Evolutionary conservation across 169 alveolate species (phyloP).

Genomic region (Toxoplasma gondii): DNA sequence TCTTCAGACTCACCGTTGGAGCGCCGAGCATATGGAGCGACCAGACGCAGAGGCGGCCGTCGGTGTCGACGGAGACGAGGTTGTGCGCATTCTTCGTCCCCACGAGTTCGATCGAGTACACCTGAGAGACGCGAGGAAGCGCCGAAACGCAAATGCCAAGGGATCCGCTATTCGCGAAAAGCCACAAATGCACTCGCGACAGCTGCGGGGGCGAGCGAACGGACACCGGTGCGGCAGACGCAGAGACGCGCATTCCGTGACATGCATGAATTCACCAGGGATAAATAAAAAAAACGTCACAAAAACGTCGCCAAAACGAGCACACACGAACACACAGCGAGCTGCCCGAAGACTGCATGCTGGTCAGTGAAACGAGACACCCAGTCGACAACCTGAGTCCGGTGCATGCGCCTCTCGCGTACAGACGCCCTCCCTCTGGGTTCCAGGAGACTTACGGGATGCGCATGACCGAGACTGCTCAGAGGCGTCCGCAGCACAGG

Average conservation of each 20-base stretch:
- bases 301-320: no score
- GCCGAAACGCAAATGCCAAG: background rate
- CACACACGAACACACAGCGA: no score
- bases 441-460: slow-evolving; percentile 79
- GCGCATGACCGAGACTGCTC: slow-evolving; percentile 85
- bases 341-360: no score
- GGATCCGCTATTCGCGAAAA: background rate
- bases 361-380: no score
- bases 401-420: no score
- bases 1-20: slow-evolving; percentile 78
- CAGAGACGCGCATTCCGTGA: no score
- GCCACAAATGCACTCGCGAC: background rate
- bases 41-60: slow-evolving; percentile 93
- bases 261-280: no score
- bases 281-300: no score
- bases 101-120: slow-evolving; percentile 85
- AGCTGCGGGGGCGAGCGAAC: background rate
- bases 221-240: no score
- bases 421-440: no score
- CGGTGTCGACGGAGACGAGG: slow-evolving; percentile 86
- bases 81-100: slow-evolving; percentile 92
- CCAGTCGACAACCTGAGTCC: no score
- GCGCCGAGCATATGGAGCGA: slow-evolving; percentile 83
- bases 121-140: slow-evolving; percentile 33
- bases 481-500: slow-evolving; percentile 86